phyloP scores from a whole-genome alignment of 345 rosid species.

The Lepidium didymum region DNA sequence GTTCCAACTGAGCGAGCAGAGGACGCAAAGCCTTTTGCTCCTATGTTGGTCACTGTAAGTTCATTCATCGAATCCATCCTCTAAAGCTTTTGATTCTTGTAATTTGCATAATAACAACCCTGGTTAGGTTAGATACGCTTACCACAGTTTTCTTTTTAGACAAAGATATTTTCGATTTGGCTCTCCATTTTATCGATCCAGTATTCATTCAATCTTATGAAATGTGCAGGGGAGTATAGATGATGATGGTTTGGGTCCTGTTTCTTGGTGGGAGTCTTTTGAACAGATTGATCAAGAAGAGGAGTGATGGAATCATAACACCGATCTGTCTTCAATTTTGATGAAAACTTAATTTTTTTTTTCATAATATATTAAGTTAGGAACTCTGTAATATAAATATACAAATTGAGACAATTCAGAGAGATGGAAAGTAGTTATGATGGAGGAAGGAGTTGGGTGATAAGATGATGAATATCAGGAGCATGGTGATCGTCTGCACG shows the following conservation, averaged over 20 bases:
- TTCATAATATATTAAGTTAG: background rate
- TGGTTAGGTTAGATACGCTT: background rate
- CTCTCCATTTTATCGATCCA: background rate
- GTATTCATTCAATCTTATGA: slow-evolving; percentile 1
- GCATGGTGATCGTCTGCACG: slow-evolving; percentile 67
- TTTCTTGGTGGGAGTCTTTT: slow-evolving; percentile 72
- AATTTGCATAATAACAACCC: background rate
- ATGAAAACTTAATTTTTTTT: background rate
- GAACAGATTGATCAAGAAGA: slow-evolving; percentile 16
- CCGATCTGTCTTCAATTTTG: background rate
- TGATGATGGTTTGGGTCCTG: slow-evolving; percentile 69
- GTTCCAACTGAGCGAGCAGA: slow-evolving; percentile 59
- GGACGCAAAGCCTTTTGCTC: slow-evolving; percentile 71
- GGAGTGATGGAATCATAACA: background rate
- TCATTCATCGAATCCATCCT: background rate
- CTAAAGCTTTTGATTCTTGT: background rate
- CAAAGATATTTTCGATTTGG: background rate
- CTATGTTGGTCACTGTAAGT: slow-evolving; percentile 83
- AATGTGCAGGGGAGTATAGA: slow-evolving; percentile 60
- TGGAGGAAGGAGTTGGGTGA: slow-evolving; percentile 34
- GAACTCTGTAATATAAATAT: background rate
- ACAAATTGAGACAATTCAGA: background rate
- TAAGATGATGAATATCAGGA: slow-evolving; percentile 40
- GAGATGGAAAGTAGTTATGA: background rate
- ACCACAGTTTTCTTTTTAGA: background rate